Base-by-base conservation (phyloP, 257 asterid species). In the Scutellaria galericulata region DNA sequence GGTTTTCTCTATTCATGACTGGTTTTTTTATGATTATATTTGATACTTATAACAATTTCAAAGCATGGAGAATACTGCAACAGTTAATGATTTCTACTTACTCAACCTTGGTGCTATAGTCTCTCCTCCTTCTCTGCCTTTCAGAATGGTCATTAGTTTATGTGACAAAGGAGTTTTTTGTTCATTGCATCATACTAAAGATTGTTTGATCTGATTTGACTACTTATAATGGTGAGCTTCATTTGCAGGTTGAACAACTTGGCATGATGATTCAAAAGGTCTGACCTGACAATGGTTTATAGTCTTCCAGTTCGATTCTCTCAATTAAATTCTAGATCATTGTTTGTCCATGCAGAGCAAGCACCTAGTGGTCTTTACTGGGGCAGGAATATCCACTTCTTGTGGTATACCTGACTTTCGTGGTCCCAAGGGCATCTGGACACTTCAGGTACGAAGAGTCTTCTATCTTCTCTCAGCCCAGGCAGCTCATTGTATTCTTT, bases 341-440 rank as follows among this genome's bases (percentile, higher is more conserved):
- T 73, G 54, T 83, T 73, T 79, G 60, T 75, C 72, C 78, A 62
- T 86, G 84, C 91, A 91, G 98, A 91, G 97, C 88, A 90, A 91
- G 86, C 96, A 93, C 83, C 80, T 93, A 58, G 98, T 93, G 85
- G 98, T 86, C 63, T 93, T 93, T 83, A 93, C 97, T 56, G 98
- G 98, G 77, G 98, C 98, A 50, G 96, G 98, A 74, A 93, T 93
- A 72, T 93, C 98, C 64, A 93, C 98, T 67, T 88, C 98, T 13
- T 91, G 96, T 81, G 98, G 98, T 68, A 94, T 94, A 88, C 98
- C 98, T 9, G 98, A 93, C 74, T 93, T 93, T 81, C 96, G 98
- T 71, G 98, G 98, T 62, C 98, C 98, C 66, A 91, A 91, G 75
- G 98, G 98, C 31, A 86, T 93, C 77, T 93, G 98, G 98, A 93